phyloP scores from a whole-genome alignment of 176 grass and related monocot genomes.

The Zea luxurians region DNA sequence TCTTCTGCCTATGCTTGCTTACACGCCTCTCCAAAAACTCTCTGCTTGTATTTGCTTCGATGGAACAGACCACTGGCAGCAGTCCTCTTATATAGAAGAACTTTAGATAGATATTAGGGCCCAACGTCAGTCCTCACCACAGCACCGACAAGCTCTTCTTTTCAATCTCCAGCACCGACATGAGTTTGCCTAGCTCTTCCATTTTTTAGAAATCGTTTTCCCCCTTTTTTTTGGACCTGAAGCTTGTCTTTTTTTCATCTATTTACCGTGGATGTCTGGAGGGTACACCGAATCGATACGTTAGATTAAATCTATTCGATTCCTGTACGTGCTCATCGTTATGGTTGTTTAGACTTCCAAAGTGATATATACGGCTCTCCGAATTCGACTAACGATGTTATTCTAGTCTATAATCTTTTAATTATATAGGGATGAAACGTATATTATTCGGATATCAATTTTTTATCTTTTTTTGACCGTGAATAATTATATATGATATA shows the following conservation, averaged over 20 bases:
- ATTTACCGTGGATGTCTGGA: no score
- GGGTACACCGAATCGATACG: no score
- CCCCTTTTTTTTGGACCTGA: neutral
- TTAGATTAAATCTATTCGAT: neutral
- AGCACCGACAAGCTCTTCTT: neutral
- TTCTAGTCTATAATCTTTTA: no score
- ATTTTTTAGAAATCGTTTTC: neutral
- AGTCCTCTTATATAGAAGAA: constrained; percentile 5
- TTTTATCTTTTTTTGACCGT: no score
- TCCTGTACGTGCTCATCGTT: neutral
- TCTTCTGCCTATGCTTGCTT: neutral
- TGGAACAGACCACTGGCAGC: neutral
- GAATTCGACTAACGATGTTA: no score
- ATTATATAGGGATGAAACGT: no score
- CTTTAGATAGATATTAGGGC: neutral
- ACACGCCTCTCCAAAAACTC: constrained; percentile 14
- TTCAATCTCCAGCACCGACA: neutral
- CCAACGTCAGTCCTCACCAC: neutral
- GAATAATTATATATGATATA: no score
- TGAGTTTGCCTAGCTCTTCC: neutral
- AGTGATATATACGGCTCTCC: no score
- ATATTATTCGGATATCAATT: no score
- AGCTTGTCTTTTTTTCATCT: neutral
- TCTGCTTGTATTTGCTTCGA: neutral
- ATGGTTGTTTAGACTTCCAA: neutral